Percentiles rank a stretch among this genome's conserved stretches.
Evolutionary conservation across 345 rosid species (phyloP).

Genomic region (Salix viminalis): DNA sequence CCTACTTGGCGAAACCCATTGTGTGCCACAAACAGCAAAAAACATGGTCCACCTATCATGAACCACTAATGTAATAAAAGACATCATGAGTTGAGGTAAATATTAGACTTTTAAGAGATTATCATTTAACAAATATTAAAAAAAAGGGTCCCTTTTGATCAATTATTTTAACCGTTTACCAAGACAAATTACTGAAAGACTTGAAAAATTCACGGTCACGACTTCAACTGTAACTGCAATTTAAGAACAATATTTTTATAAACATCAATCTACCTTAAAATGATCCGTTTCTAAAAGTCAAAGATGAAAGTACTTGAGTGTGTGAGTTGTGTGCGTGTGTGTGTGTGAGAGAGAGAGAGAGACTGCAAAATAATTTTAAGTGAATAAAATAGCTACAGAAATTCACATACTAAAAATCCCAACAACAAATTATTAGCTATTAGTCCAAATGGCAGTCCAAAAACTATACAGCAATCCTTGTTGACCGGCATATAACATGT

Average conservation of each 20-base stretch:
- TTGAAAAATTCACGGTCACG: background rate
- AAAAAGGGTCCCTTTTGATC: background rate
- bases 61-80: background rate
- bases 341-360: background rate
- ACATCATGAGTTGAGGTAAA: background rate
- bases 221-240: background rate
- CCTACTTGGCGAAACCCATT: background rate
- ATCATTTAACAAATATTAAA: background rate
- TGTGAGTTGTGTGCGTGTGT: no score
- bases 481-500: background rate
- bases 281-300: background rate
- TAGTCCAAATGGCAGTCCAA: background rate
- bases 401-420: background rate
- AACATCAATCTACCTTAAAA: background rate
- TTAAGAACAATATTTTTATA: background rate
- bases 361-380: no score
- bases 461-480: background rate
- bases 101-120: background rate
- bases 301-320: background rate
- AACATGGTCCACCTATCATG: background rate
- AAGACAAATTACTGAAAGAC: background rate
- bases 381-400: background rate
- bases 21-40: background rate
- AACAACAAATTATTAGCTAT: background rate
- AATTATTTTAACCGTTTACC: background rate